Percentiles rank a stretch among this genome's conserved stretches.
phyloP scores from a whole-genome alignment of 768 basidiomycete species.

The Termitomyces bulborhizus region DNA sequence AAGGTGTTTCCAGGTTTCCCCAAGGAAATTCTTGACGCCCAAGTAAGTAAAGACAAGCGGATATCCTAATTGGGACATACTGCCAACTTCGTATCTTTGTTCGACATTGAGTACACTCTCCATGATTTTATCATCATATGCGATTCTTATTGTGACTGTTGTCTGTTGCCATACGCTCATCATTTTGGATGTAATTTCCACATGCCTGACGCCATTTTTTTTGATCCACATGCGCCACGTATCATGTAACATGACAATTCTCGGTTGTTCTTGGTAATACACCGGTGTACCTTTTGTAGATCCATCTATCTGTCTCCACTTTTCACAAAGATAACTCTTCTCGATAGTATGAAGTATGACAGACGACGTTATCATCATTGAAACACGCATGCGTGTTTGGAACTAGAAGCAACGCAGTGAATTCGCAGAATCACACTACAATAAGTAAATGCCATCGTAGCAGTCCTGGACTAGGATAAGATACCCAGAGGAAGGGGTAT shows the following conservation, averaged over 20 bases:
- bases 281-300: too few relatives aligned
- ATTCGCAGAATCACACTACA: not conserved
- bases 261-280: too few relatives aligned
- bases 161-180: not conserved
- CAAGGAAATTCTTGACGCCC: not conserved
- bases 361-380: too few relatives aligned
- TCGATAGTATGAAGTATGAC: too few relatives aligned
- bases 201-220: not conserved
- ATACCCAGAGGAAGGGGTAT: not conserved
- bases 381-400: not conserved
- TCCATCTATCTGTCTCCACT: too few relatives aligned
- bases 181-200: not conserved
- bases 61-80: slow-evolving; percentile 3
- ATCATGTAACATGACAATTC: too few relatives aligned
- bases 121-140: not conserved
- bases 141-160: not conserved
- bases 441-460: not conserved
- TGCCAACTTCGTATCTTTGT: slow-evolving; percentile 5
- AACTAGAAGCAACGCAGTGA: not conserved
- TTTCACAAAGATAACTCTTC: too few relatives aligned
- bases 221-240: not conserved
- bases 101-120: slow-evolving; percentile 3
- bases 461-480: not conserved
- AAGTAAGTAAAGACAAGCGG: slow-evolving; percentile 7
- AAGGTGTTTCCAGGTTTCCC: not conserved